Evolutionary conservation across 2,329 filamentous ascomycete species (phyloP), one percentile per base, ranked within the genome.

Genomic region (Beauveria medogensis): DNA sequence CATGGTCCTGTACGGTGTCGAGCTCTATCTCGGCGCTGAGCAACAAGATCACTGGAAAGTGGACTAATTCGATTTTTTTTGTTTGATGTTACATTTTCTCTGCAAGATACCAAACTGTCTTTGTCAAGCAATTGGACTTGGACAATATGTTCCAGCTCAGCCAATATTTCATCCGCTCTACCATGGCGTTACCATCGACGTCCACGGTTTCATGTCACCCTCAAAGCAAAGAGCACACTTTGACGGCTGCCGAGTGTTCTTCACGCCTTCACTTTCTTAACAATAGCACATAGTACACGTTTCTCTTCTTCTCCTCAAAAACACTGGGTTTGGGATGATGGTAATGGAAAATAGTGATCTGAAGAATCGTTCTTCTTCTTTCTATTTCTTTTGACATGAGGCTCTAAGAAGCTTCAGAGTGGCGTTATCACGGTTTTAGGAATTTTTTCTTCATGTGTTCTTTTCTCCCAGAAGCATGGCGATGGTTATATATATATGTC

Each of bases 11-110:
- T 99, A 99, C 71, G 89, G 91, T 3, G 81, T 97, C 48, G 94
- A 99, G 75, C 78, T 97, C 59, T 93, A 92, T 69, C 82, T 97
- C 12, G 90, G 91, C 24, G 89, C 89, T 65, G 89, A 90, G 60
- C 90, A 95, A 69, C 83, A 90, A 54, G 90, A 96, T 68, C 93
- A 97, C 73, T 97, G 93, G 92, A 97, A 97, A 78, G 88, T 87
- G 24, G 93, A 97, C 73, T 96, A 80, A 52, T 12, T 26, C 2
- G 20, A 3, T 34, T 43, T 44, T 28, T 16, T 53, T 60, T 43
- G 37, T 55, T 44, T 62, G 28, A 40, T 59, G 60, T 53, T 48
- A 37, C 34, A 37, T 37, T 40, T 61, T 20, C 16, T 51, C 43
- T 59, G 52, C 53, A 51, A 55, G 51, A 46, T 53, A 58, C 48